A percentile compares a stretch with the other conserved stretches of the same genome.
These are phyloP conservation scores for Monosporozyma yasuniensis DNA, from an alignment of 805 yeast species.

Conservation along the genomic window DNA sequence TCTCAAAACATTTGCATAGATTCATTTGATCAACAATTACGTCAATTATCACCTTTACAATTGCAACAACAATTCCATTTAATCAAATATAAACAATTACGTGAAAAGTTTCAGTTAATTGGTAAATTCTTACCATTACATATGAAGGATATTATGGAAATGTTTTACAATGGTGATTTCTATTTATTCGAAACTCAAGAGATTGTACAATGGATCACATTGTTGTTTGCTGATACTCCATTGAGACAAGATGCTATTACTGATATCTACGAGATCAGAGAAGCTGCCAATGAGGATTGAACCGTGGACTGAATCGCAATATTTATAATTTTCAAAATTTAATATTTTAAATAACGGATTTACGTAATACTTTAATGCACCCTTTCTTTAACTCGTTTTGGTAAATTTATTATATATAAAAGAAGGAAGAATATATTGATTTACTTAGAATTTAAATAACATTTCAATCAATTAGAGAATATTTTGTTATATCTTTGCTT, in stretches of 20 bases:
- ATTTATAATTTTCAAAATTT: background rate
- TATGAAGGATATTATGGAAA: conserved; percentile 33
- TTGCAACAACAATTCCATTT: background rate
- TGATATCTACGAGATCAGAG: conserved; percentile 35
- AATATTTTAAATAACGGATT: background rate
- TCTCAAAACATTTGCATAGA: conserved; percentile 12
- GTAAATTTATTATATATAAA: too few species aligned
- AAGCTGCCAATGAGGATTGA: conserved; percentile 37
- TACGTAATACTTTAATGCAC: background rate
- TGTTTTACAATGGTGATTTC: conserved; percentile 35
- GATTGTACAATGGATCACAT: conserved; percentile 29
- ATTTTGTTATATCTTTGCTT: too few species aligned
- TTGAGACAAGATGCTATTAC: conserved; percentile 29
- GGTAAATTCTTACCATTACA: conserved; percentile 31
- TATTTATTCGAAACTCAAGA: conserved; percentile 32
- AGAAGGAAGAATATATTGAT: too few species aligned
- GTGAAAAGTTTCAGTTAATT: conserved; percentile 22
- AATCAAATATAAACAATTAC: conserved; percentile 16
- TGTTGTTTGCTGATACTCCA: conserved; percentile 35
- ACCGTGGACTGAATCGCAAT: background rate
- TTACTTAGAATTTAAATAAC: too few species aligned
- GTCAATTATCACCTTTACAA: background rate
- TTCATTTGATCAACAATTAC: conserved; percentile 5
- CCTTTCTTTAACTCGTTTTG: background rate
- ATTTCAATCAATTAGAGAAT: background rate